Conservation (phyloP, 768 basidiomycete species). For the Pisolithus microcarpus region DNA sequence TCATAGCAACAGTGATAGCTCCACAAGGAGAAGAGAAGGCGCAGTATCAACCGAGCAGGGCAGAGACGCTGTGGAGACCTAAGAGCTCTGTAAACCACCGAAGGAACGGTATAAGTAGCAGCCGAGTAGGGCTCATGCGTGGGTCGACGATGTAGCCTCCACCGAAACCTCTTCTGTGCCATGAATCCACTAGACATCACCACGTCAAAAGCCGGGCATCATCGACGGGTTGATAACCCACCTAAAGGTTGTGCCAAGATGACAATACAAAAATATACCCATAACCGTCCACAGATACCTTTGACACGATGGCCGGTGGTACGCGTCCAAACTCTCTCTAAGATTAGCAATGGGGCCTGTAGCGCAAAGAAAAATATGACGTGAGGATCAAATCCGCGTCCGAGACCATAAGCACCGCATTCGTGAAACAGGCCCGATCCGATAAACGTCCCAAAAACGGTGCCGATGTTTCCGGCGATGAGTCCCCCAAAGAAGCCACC, state of each 20-base stretch:
- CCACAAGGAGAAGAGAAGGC: too few species aligned
- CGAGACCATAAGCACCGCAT: constrained; percentile 56
- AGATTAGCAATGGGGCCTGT: constrained; percentile 56
- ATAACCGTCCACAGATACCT: constrained; percentile 53
- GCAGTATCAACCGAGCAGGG: neutral
- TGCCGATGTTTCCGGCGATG: constrained; percentile 53
- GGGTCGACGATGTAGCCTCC: constrained; percentile 62
- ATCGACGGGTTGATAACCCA: constrained; percentile 28
- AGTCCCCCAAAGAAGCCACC: constrained; percentile 56
- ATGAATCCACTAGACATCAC: constrained; percentile 51
- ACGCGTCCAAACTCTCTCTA: constrained; percentile 55
- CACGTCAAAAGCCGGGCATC: neutral
- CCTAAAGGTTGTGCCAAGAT: constrained; percentile 59
- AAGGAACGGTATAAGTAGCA: constrained; percentile 33
- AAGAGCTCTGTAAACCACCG: constrained; percentile 13
- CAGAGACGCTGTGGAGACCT: constrained; percentile 17
- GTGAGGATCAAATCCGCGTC: constrained; percentile 48
- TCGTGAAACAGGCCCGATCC: constrained; percentile 77
- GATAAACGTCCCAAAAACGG: constrained; percentile 66
- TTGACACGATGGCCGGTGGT: constrained; percentile 53
- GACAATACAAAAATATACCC: constrained; percentile 64
- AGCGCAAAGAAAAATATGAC: constrained; percentile 59
- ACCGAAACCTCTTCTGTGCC: constrained; percentile 64
- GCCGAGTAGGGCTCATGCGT: constrained; percentile 49
- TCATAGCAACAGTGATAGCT: too few species aligned